Evolutionary conservation across 1,284 basidiomycete genomes (phyloP).

Genomic region (Pterulicium gracile): DNA sequence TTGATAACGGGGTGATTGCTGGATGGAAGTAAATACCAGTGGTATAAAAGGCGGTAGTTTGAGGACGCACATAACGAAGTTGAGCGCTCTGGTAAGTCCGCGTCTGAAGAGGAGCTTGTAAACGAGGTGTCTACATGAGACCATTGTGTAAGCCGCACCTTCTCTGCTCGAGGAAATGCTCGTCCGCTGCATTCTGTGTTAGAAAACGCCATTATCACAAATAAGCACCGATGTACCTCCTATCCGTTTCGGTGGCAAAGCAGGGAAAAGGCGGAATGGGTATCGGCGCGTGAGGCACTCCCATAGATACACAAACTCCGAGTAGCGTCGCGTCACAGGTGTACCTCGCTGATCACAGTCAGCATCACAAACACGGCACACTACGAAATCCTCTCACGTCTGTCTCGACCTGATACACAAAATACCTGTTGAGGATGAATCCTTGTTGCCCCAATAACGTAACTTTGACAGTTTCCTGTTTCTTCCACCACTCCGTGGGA

Average conservation of each 20-base stretch:
- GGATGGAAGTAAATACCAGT: neutral
- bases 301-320: conserved; percentile 85
- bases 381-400: conserved; percentile 42
- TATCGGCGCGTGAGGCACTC: conserved; percentile 72
- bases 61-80: conserved; percentile 56
- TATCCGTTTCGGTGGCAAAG: conserved; percentile 83
- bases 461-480: conserved; percentile 61
- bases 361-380: conserved; percentile 7
- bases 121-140: conserved; percentile 2
- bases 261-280: conserved; percentile 87
- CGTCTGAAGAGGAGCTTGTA: conserved; percentile 38
- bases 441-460: conserved; percentile 76
- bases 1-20: conserved; percentile 88
- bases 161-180: conserved; percentile 81
- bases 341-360: conserved; percentile 36
- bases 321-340: conserved; percentile 70
- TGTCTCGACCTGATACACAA: conserved; percentile 71
- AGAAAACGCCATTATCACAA: conserved; percentile 5
- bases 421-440: conserved; percentile 77
- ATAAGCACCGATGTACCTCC: conserved; percentile 49
- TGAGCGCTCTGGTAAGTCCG: conserved; percentile 75
- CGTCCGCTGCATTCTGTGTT: conserved; percentile 50
- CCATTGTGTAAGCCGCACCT: conserved; percentile 30
- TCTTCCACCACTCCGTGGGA: conserved; percentile 77
- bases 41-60: conserved; percentile 2